A percentile compares a stretch with the other conserved stretches of the same genome.
Evolutionary conservation across 148 eudicot species (phyloP).

Genomic region (Dysphania ambrosioides): DNA sequence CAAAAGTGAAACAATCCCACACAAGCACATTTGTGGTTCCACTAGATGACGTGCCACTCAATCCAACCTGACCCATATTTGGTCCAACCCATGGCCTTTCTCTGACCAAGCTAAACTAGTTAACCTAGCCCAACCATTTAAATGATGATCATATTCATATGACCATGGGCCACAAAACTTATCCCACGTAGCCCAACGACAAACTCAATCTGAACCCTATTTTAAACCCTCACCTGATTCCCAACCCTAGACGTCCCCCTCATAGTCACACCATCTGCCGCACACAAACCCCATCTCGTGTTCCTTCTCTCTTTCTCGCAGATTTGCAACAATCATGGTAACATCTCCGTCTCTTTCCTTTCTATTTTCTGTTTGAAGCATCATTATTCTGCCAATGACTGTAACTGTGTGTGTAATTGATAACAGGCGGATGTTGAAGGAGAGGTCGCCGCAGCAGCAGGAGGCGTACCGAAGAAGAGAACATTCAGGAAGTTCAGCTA

Average conservation of each 20-base stretch:
- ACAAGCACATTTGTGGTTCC: no score
- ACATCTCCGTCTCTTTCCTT: neutral
- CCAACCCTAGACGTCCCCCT: slow-evolving; percentile 2
- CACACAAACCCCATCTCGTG: neutral
- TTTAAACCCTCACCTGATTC: neutral
- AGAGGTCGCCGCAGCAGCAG: slow-evolving; percentile 37
- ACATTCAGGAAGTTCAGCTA: slow-evolving; percentile 87
- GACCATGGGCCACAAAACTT: neutral
- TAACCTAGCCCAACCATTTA: no score
- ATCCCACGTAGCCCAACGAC: neutral
- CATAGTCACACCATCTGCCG: neutral
- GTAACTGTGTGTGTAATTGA: neutral
- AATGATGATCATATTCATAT: no score
- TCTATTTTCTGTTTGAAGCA: neutral
- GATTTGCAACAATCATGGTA: slow-evolving; percentile 17
- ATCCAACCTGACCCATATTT: no score
- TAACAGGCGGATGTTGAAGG: slow-evolving; percentile 57
- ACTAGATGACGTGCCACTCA: no score
- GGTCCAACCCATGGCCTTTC: no score
- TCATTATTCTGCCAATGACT: neutral
- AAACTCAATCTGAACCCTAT: neutral
- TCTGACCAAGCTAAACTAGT: no score
- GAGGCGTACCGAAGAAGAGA: slow-evolving; percentile 70
- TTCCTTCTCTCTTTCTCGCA: neutral
- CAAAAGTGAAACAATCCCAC: no score